Conservation (phyloP, 2,329 filamentous ascomycete species). For the Cladosporium velox region DNA sequence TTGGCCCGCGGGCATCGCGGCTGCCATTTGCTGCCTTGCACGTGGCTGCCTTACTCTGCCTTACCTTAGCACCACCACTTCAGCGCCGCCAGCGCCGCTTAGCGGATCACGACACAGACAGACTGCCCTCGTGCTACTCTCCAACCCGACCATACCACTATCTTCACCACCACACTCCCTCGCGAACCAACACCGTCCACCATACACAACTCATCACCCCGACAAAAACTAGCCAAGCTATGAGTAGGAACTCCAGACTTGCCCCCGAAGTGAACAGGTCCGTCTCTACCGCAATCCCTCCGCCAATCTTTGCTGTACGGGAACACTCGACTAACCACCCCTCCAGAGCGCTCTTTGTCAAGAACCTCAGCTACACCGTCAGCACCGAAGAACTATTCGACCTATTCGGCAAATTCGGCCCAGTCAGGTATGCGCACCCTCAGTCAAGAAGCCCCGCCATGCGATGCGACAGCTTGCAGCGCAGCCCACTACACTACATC, state of each 20-base stretch:
- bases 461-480: constrained; percentile 41
- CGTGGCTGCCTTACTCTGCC: not conserved
- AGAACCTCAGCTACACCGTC: constrained; percentile 99
- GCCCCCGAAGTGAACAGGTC: constrained; percentile 99
- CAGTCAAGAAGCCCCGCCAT: not conserved
- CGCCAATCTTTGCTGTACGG: constrained; percentile 3
- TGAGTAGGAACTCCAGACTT: constrained; percentile 96
- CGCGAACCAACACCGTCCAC: constrained; percentile 5
- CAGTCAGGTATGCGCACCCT: constrained; percentile 70
- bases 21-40: not conserved
- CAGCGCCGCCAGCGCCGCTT: not conserved
- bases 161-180: constrained; percentile 4
- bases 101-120: constrained; percentile 4
- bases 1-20: not conserved
- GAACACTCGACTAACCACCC: constrained; percentile 22
- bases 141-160: not conserved
- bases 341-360: constrained; percentile 95
- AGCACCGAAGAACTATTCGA: constrained; percentile 97
- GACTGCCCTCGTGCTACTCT: constrained; percentile 4
- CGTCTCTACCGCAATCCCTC: constrained; percentile 41
- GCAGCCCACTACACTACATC: no score
- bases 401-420: constrained; percentile 96
- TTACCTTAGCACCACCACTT: constrained; percentile 1
- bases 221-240: constrained; percentile 60
- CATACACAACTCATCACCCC: constrained; percentile 23